A percentile compares a stretch with the other conserved stretches of the same genome.
Evolutionary conservation across 768 basidiomycete species (phyloP).

Genomic region (Mycena galopus): DNA sequence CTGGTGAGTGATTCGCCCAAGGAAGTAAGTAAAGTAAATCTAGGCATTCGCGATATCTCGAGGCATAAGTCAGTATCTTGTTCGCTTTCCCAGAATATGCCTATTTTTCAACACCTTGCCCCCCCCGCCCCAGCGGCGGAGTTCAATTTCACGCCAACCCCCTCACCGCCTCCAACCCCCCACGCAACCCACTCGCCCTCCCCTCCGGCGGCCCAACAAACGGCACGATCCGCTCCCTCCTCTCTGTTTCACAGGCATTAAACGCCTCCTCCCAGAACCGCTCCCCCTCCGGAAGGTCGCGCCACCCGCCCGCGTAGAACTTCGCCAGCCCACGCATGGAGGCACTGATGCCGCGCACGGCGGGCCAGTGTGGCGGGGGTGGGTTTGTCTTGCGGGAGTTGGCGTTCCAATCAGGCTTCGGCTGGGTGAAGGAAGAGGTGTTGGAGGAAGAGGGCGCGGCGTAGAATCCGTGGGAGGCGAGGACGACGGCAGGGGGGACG

Average conservation of each 20-base stretch:
- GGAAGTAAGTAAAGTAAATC: neutral
- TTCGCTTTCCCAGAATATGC: neutral
- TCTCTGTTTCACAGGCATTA: conserved; percentile 58
- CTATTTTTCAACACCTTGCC: neutral
- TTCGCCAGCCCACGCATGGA: conserved; percentile 52
- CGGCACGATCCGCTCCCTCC: conserved; percentile 48
- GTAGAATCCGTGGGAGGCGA: conserved; percentile 72
- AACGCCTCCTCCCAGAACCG: conserved; percentile 81
- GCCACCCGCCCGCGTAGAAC: conserved; percentile 73
- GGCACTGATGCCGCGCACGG: conserved; percentile 54
- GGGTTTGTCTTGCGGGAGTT: neutral
- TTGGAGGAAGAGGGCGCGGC: conserved; percentile 49
- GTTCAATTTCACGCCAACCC: neutral
- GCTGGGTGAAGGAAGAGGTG: conserved; percentile 52
- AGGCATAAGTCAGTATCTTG: neutral
- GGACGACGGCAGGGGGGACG: conserved; percentile 73
- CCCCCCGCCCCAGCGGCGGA: neutral
- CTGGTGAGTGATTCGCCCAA: too few species aligned
- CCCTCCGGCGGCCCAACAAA: conserved; percentile 32
- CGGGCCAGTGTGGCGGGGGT: conserved; percentile 60
- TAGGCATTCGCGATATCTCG: neutral
- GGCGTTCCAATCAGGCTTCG: conserved; percentile 44
- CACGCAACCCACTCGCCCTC: neutral
- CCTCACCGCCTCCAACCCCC: neutral
- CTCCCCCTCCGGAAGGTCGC: conserved; percentile 65